phyloP scores from a whole-genome alignment of 495 filamentous ascomycete species.

The Annulohypoxylon stygium region DNA sequence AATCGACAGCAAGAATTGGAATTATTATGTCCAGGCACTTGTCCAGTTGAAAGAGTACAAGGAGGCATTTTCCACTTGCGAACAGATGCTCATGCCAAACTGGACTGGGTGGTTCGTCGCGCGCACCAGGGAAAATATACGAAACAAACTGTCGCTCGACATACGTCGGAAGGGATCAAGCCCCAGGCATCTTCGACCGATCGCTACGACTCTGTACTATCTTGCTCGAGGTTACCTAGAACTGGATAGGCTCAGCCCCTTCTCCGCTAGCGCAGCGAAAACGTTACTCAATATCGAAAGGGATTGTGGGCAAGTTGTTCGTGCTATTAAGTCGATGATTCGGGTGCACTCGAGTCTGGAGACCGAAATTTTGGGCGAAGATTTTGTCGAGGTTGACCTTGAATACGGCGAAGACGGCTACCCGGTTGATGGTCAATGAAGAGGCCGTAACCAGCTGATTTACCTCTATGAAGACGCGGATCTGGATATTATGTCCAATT shows the following conservation, averaged over 20 bases:
- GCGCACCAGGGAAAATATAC: slow-evolving; percentile 35
- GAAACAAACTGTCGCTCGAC: slow-evolving; percentile 53
- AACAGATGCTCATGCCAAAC: slow-evolving; percentile 77
- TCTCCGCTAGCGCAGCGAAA: slow-evolving; percentile 49
- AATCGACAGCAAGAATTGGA: slow-evolving; percentile 74
- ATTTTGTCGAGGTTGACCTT: slow-evolving; percentile 21
- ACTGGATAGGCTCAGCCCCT: slow-evolving; percentile 52
- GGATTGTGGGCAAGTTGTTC: slow-evolving; percentile 48
- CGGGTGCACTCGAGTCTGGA: slow-evolving; percentile 48
- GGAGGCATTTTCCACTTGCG: slow-evolving; percentile 75
- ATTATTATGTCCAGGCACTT: slow-evolving; percentile 67
- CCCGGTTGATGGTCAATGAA: not conserved
- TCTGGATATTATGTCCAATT: not conserved
- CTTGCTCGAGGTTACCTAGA: slow-evolving; percentile 57
- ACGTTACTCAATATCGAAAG: slow-evolving; percentile 45
- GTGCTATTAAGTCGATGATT: slow-evolving; percentile 54
- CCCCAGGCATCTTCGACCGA: slow-evolving; percentile 53
- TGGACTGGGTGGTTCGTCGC: slow-evolving; percentile 76
- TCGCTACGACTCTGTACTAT: slow-evolving; percentile 55
- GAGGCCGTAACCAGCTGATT: slow-evolving; percentile 2
- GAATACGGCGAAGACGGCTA: slow-evolving; percentile 14
- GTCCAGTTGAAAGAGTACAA: slow-evolving; percentile 56
- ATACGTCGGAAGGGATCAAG: slow-evolving; percentile 50
- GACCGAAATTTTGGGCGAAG: slow-evolving; percentile 44
- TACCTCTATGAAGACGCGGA: not conserved